phyloP scores from a whole-genome alignment of 2,329 filamentous ascomycete genomes.

The Cryoendolithus antarcticus region DNA sequence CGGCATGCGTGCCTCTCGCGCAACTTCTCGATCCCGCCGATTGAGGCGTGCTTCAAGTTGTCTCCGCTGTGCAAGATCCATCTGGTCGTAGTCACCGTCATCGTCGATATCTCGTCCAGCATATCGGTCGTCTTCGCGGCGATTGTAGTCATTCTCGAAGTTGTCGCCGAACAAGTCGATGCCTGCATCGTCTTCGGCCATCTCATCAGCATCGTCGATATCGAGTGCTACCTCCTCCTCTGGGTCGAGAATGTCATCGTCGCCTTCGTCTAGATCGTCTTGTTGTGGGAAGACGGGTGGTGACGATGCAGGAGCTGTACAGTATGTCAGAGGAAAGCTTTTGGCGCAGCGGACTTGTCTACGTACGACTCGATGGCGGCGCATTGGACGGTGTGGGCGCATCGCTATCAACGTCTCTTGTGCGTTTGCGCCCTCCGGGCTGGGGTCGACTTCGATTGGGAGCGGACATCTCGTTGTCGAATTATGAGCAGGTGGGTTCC shows the following conservation, averaged over 20 bases:
- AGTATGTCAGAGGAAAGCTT: constrained; percentile 4
- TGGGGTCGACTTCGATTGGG: constrained; percentile 58
- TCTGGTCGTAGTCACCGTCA: constrained; percentile 58
- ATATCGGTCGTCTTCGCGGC: constrained; percentile 47
- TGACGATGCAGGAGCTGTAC: constrained; percentile 43
- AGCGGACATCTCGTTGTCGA: constrained; percentile 60
- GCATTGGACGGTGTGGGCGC: constrained; percentile 37
- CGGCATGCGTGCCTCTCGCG: constrained; percentile 49
- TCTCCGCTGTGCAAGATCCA: constrained; percentile 55
- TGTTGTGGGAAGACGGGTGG: constrained; percentile 56
- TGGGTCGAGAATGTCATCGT: constrained; percentile 58
- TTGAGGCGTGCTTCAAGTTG: constrained; percentile 62
- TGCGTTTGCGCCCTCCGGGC: constrained; percentile 47
- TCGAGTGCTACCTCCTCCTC: constrained; percentile 54
- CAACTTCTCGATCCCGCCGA: constrained; percentile 60
- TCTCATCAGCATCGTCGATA: constrained; percentile 55
- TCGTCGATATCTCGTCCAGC: constrained; percentile 64
- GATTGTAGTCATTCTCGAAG: constrained; percentile 50
- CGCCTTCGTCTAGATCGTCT: constrained; percentile 46
- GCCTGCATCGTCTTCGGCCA: constrained; percentile 57
- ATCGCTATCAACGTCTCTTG: constrained; percentile 52
- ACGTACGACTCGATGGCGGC: constrained; percentile 53
- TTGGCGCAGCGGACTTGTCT: background rate
- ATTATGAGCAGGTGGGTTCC: too few relatives aligned
- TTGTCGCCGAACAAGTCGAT: constrained; percentile 61